Evolutionary conservation across 176 grass and related monocot genomes (phyloP).

Genomic region (Avena eriantha): DNA sequence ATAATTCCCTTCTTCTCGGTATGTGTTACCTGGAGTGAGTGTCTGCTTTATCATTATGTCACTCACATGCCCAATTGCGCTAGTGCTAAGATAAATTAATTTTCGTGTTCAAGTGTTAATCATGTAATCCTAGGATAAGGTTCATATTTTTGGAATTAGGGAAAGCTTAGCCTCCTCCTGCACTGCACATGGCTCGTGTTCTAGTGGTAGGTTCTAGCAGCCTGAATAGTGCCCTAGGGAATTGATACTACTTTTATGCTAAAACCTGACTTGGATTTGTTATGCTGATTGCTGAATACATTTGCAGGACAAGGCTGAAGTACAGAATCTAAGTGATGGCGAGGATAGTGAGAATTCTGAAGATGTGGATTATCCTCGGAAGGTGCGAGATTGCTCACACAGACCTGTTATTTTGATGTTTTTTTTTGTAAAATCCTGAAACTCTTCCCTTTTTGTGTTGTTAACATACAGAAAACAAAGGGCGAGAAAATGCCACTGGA

Average conservation of each 20-base stretch:
- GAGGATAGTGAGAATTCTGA: conserved; percentile 46
- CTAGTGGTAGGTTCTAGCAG: conserved; percentile 20
- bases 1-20: conserved; percentile 44
- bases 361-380: conserved; percentile 52
- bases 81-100: conserved; percentile 44
- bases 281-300: conserved; percentile 22
- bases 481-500: conserved; percentile 52
- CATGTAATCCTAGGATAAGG: conserved; percentile 50
- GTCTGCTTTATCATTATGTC: conserved; percentile 58
- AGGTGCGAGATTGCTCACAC: conserved; percentile 42
- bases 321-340: conserved; percentile 45
- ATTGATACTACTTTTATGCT: background rate
- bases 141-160: conserved; percentile 44
- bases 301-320: conserved; percentile 21
- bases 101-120: conserved; percentile 58
- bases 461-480: conserved; percentile 41
- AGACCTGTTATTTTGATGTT: background rate
- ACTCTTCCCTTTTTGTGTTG: background rate
- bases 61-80: conserved; percentile 57
- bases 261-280: conserved; percentile 32
- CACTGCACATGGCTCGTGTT: conserved; percentile 63
- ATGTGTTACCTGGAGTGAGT: conserved; percentile 36
- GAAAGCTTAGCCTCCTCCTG: conserved; percentile 46
- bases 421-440: conserved; percentile 7
- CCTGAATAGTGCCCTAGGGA: background rate